These are phyloP conservation scores for Helicosporidium sp. DNA, from an alignment of 139 green algal genomes.

Conservation along the genomic window DNA sequence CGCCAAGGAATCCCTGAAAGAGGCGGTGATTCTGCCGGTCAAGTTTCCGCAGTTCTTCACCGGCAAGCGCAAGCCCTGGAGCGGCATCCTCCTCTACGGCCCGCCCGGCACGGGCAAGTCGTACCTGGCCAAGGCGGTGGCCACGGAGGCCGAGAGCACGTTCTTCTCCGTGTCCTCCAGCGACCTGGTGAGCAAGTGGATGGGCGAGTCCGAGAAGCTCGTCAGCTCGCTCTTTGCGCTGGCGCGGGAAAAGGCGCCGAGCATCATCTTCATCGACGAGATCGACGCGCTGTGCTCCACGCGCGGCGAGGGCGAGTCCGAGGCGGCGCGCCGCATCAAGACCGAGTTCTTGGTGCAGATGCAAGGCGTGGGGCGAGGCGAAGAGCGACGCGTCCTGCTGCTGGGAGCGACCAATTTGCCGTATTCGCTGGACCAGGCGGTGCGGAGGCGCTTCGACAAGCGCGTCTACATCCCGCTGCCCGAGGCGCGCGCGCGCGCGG, in stretches of 20 bases:
- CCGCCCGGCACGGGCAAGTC: slow-evolving; percentile 95
- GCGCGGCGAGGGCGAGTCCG: slow-evolving; percentile 75
- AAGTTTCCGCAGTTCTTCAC: slow-evolving; percentile 99
- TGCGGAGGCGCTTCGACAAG: slow-evolving; percentile 78
- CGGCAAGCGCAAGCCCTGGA: slow-evolving; percentile 94
- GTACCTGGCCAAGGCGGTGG: slow-evolving; percentile 95
- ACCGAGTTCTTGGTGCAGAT: slow-evolving; percentile 97
- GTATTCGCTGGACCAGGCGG: slow-evolving; percentile 81
- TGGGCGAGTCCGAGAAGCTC: slow-evolving; percentile 94
- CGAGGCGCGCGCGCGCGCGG: slow-evolving; percentile 56
- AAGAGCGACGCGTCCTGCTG: slow-evolving; percentile 51
- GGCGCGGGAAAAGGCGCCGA: slow-evolving; percentile 73
- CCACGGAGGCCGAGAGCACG: slow-evolving; percentile 94
- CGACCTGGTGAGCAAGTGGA: slow-evolving; percentile 74
- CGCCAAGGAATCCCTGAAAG: slow-evolving; percentile 93
- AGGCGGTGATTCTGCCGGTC: slow-evolving; percentile 97
- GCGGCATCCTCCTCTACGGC: slow-evolving; percentile 91
- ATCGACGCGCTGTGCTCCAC: slow-evolving; percentile 68
- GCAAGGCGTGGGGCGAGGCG: slow-evolving; percentile 37
- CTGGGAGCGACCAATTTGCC: slow-evolving; percentile 93
- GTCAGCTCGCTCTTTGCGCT: slow-evolving; percentile 82
- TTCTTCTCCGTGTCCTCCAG: slow-evolving; percentile 75
- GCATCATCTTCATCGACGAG: slow-evolving; percentile 99
- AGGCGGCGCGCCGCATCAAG: slow-evolving; percentile 93
- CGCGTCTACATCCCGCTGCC: slow-evolving; percentile 97